Evolutionary conservation across 352 stramenopile species (phyloP).

Genomic region (Phytophthora macrochlamydospora): DNA sequence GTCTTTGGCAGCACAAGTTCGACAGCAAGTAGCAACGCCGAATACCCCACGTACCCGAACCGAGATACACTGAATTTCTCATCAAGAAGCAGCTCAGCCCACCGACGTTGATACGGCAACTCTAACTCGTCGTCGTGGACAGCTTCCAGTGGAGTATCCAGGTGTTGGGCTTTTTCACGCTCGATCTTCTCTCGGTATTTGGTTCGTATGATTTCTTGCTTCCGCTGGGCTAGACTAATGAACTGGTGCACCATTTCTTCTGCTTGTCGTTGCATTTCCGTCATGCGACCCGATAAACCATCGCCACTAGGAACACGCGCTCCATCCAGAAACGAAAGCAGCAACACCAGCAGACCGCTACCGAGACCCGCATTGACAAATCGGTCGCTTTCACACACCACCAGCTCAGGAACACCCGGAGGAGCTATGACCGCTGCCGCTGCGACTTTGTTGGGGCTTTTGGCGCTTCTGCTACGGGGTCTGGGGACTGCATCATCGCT

Average conservation of each 20-base stretch:
- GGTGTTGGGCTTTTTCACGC: neutral
- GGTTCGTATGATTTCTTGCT: conserved; percentile 15
- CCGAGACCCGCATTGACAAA: conserved; percentile 49
- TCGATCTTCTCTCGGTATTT: conserved; percentile 20
- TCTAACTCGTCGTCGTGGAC: conserved; percentile 3
- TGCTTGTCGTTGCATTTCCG: conserved; percentile 21
- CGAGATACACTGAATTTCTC: conserved; percentile 11
- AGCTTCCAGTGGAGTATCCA: neutral
- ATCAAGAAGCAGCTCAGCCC: conserved; percentile 17
- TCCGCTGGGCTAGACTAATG: conserved; percentile 30
- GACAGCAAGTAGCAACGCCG: conserved; percentile 55
- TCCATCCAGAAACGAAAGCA: conserved; percentile 51
- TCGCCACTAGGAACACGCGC: conserved; percentile 23
- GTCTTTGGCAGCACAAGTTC: conserved; percentile 46
- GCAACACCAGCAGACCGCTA: conserved; percentile 41
- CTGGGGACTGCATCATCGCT: conserved; percentile 1
- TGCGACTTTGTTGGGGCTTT: conserved; percentile 24
- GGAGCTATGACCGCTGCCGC: neutral
- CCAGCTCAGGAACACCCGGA: conserved; percentile 20
- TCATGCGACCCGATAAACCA: conserved; percentile 6
- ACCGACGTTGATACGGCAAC: conserved; percentile 37
- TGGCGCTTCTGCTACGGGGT: conserved; percentile 13
- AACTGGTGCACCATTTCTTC: conserved; percentile 37
- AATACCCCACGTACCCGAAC: conserved; percentile 59
- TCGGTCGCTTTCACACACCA: conserved; percentile 34